Base-by-base conservation (phyloP, 1,139 yeast genomes). In the Sugiyamaella castrensis region DNA sequence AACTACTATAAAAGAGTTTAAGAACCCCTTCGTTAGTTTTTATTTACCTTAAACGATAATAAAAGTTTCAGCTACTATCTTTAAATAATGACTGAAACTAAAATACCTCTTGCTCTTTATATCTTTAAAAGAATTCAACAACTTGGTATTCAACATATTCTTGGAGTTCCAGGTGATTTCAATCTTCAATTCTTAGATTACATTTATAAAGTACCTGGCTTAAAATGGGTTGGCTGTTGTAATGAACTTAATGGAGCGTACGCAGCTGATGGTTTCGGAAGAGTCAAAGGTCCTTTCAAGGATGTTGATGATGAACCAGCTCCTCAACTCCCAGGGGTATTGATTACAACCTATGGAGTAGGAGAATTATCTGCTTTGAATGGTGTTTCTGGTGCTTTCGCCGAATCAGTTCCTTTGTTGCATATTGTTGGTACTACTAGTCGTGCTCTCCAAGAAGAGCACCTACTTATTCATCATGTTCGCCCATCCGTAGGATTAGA, bases 341-440 rank as follows among this genome's bases (percentile, higher is more conserved):
- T 71, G 39, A 61, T 71, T 50, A 79, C 87, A 36, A 81, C 87
- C 13, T 85, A 75, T 67, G 96, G 95, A 49, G 96, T 88, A 43
- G 96, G 96, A 52, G 96, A 87, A 69, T 76, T 87, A 53, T 81
- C 87, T 48, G 95, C 95, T 11, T 68, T 87, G 56, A 88, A 87
- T 69, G 96, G 95, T 46, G 75, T 86, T 53, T 80, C 91, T 42
- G 95, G 95, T 54, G 81, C 95, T 7, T 84, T 77, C 68, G 84
- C 92, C 40, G 96, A 87, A 67, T 82, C 77, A 63, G 81, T 80
- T 32, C 95, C 95, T 9, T 74, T 87, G 28, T 73, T 88, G 52
- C 95, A 87, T 69, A 81, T 88, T 59, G 95, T 88, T 35, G 96
- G 96, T 43, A 82, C 87, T 30, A 80, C 86, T 45, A 75, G 84